phyloP scores from a whole-genome alignment of 2,329 filamentous ascomycete species.

The Cladorrhinum sp. region DNA sequence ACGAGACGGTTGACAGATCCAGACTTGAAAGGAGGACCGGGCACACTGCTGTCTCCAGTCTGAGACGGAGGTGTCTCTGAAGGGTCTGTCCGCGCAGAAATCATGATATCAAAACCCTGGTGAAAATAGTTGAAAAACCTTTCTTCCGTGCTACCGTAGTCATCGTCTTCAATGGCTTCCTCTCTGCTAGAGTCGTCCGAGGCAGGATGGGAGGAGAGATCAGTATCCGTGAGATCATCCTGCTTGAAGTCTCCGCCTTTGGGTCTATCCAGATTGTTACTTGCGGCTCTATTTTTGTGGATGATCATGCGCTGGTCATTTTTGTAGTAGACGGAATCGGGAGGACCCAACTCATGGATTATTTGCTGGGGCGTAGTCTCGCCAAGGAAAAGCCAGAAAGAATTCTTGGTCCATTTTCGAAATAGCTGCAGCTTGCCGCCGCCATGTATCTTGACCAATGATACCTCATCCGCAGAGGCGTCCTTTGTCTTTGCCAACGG shows the following conservation, averaged over 20 bases:
- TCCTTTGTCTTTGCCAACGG: conserved; percentile 71
- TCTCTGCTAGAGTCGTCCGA: conserved; percentile 60
- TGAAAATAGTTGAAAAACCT: conserved; percentile 95
- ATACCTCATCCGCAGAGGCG: conserved; percentile 82
- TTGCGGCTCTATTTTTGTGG: conserved; percentile 61
- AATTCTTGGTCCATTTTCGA: conserved; percentile 64
- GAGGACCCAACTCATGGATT: conserved; percentile 84
- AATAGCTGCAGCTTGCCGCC: conserved; percentile 75
- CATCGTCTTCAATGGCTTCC: conserved; percentile 55
- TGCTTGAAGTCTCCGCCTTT: conserved; percentile 43
- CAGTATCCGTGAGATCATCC: conserved; percentile 64
- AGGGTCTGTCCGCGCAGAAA: conserved; percentile 70
- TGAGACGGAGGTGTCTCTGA: conserved; percentile 61
- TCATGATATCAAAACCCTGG: conserved; percentile 86
- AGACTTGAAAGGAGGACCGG: conserved; percentile 37
- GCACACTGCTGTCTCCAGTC: conserved; percentile 24
- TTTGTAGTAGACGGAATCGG: conserved; percentile 90
- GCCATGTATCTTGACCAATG: conserved; percentile 73
- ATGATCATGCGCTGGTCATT: conserved; percentile 86
- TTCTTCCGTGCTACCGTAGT: conserved; percentile 64
- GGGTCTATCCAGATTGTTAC: conserved; percentile 48
- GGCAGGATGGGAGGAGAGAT: conserved; percentile 71
- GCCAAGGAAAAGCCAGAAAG: conserved; percentile 71
- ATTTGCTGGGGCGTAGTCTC: conserved; percentile 91
- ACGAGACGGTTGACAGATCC: conserved; percentile 64